Percentiles rank a stretch among this genome's conserved stretches.
These are phyloP conservation scores for Penicillium tannophilum DNA, from an alignment of 495 filamentous ascomycete species.

Conservation along the genomic window DNA sequence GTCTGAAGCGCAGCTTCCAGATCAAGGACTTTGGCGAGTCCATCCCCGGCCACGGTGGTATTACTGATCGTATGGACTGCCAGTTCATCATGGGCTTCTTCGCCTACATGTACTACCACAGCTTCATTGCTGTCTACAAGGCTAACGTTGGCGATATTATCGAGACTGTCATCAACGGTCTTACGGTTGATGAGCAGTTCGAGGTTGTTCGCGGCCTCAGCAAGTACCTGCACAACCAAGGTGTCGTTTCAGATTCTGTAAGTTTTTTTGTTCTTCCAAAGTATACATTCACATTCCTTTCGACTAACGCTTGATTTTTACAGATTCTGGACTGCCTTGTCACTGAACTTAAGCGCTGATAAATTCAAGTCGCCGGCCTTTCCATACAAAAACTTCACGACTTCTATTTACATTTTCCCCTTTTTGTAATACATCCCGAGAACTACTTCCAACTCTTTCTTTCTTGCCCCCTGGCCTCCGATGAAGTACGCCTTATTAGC, in stretches of 20 bases:
- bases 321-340: conserved; percentile 47
- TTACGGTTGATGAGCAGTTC: conserved; percentile 82
- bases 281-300: background rate
- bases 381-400: conserved; percentile 27
- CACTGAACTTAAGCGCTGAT: conserved; percentile 46
- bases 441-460: conserved; percentile 12
- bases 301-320: conserved; percentile 11
- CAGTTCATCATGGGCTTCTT: conserved; percentile 99
- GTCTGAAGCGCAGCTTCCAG: conserved; percentile 98
- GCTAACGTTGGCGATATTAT: conserved; percentile 82
- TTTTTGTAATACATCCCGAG: conserved; percentile 14
- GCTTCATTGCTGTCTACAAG: conserved; percentile 88
- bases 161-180: conserved; percentile 81
- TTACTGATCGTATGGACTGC: conserved; percentile 99
- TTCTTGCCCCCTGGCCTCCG: conserved; percentile 12
- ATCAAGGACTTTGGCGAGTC: conserved; percentile 99
- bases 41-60: conserved; percentile 96
- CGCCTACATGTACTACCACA: conserved; percentile 96
- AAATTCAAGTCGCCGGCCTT: conserved; percentile 16
- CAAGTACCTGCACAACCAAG: conserved; percentile 88
- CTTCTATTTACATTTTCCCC: conserved; percentile 23
- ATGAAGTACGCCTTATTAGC: background rate
- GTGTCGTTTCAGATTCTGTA: conserved; percentile 64
- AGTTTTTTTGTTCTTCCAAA: conserved; percentile 19
- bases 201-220: conserved; percentile 81